Percentiles rank a stretch among this genome's conserved stretches.
Conservation (phyloP, 257 asterid species). For the Scutellaria barbata region DNA sequence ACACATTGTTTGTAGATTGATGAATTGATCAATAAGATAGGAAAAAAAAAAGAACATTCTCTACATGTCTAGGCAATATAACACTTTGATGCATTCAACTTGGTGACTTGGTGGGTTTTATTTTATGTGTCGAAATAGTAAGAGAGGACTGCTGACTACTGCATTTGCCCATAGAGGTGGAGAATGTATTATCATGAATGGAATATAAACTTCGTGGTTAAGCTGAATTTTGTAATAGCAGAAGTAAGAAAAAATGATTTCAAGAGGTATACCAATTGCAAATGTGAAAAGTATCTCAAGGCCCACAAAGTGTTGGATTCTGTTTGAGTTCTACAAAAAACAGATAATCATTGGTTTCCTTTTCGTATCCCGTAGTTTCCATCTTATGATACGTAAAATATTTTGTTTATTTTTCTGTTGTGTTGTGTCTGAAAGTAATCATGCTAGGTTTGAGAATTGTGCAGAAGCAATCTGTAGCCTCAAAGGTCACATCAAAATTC, state of each 20-base stretch:
- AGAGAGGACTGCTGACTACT: neutral
- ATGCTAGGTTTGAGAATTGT: neutral
- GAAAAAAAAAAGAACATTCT: neutral
- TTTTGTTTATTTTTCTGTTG: constrained; percentile 7
- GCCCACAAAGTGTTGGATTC: constrained; percentile 1
- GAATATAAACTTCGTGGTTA: constrained; percentile 3
- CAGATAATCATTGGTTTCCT: neutral
- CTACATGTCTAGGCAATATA: neutral
- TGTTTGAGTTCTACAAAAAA: neutral
- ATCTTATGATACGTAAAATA: neutral
- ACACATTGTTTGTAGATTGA: neutral
- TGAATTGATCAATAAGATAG: neutral
- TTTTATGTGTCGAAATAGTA: neutral
- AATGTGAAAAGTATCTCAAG: neutral
- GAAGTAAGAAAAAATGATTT: neutral
- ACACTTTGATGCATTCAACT: neutral
- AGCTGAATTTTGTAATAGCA: neutral
- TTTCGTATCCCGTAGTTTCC: neutral
- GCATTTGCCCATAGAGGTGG: neutral
- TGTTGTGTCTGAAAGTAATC: constrained; percentile 5
- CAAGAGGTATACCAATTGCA: neutral
- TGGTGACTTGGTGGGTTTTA: neutral
- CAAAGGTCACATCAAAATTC: neutral
- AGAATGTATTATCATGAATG: neutral
- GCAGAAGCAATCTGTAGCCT: neutral